Base-by-base conservation (phyloP, 768 basidiomycete genomes). In the Tricholoma furcatifolium region DNA sequence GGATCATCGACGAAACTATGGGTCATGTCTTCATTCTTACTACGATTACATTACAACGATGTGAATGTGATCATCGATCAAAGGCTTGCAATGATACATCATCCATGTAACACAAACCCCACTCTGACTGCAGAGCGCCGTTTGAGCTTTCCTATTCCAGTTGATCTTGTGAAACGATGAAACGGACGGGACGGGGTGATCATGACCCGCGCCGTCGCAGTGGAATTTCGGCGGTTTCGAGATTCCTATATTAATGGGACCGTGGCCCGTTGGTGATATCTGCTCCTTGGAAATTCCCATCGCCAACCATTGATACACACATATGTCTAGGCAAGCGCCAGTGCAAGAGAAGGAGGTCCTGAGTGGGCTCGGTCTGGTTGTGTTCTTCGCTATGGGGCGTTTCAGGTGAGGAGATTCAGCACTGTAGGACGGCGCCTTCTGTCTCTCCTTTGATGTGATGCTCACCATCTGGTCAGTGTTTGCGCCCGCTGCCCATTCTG, bases 311-410 rank as follows among this genome's bases (percentile, higher is more conserved):
- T 14, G 23, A 21, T 35, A 21, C 20, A 21, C 21, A 21, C 20
- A 21, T 17, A 46, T 23, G 35, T 46, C 31, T n/a, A n/a, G 18
- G 6, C 24, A 20, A 20, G 31, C 12, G 23, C 21, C 42, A 20
- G 31, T 17, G 23, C 21, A 47, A 20, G 40, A 45, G 18, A 51
- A 51, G 43, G 45, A 55, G 2, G 10, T 50, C n/a, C 34, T 51
- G 17, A 35, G 21, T 31, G 54, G 54, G 17, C n/a, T 55, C 24
- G 54, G 54, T 21, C 39, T 51, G 21, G 49, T 55, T 2, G 54
- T 55, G 18, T 55, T 55, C 23, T 55, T 55, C 43, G 49, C 44
- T 38, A 23, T 49, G 8, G 42, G 41, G 15, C 21, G 17, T 8
- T 38, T 35, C 23, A 24, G 7, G 36, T 38, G 27, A 27, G 27